These are phyloP conservation scores for Gonapodya prolifera DNA, from an alignment of 192 early-diverging fungal species.

Conservation along the genomic window DNA sequence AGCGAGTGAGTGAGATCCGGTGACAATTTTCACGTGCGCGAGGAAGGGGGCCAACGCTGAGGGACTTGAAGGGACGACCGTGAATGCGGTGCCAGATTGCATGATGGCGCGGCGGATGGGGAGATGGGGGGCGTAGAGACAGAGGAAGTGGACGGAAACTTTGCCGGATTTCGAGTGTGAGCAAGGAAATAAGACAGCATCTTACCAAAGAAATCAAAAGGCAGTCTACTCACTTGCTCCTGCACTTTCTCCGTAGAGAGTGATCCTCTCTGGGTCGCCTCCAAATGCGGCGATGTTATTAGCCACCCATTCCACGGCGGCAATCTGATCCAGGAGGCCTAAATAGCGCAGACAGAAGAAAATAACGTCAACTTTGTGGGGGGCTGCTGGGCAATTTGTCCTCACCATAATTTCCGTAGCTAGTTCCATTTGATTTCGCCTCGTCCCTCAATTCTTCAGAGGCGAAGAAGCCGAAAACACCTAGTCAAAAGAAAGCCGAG, in stretches of 20 bases:
- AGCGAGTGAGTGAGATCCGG: not conserved
- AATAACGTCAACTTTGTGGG: too few relatives aligned
- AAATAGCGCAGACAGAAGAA: too few relatives aligned
- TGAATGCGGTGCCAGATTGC: not conserved
- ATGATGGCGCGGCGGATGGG: not conserved
- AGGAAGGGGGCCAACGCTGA: not conserved
- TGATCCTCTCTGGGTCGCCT: constrained; percentile 35
- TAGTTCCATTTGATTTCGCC: not conserved
- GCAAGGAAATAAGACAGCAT: too few relatives aligned
- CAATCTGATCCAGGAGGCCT: constrained; percentile 40
- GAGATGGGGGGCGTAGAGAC: not conserved
- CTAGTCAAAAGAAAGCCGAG: not conserved
- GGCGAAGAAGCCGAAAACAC: not conserved
- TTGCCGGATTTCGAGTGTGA: too few relatives aligned
- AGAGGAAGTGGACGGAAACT: not conserved
- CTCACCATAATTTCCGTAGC: not conserved
- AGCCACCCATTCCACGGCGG: constrained; percentile 40
- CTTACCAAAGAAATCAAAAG: too few relatives aligned
- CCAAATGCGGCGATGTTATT: constrained; percentile 42
- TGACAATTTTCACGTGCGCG: not conserved
- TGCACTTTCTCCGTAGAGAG: constrained; percentile 35
- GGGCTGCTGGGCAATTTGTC: not conserved
- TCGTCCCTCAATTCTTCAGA: not conserved
- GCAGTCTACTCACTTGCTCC: constrained; percentile 20
- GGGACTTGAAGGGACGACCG: not conserved